Evolutionary conservation across 805 yeast genomes (phyloP).

Genomic region (Suhomyces sp.): DNA sequence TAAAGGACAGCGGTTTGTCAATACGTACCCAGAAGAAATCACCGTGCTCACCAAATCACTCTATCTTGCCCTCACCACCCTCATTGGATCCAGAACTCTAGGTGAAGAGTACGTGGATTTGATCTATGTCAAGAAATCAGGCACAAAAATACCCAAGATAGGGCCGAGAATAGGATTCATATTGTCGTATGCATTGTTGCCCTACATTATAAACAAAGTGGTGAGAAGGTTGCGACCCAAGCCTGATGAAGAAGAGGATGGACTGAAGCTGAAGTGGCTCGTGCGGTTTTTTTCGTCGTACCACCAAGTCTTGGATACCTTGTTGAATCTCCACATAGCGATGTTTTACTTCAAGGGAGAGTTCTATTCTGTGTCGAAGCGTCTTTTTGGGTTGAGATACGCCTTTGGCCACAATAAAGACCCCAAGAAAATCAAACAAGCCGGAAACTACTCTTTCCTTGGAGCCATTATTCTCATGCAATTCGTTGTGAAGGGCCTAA

Average conservation of each 20-base stretch:
- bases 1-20: slow-evolving; percentile 63
- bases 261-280: slow-evolving; percentile 3
- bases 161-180: slow-evolving; percentile 56
- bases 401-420: slow-evolving; percentile 64
- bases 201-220: slow-evolving; percentile 46
- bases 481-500: slow-evolving; percentile 42
- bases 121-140: slow-evolving; percentile 55
- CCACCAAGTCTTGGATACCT: slow-evolving; percentile 45
- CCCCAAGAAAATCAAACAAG: slow-evolving; percentile 33
- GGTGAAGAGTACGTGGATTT: slow-evolving; percentile 95
- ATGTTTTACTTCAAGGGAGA: slow-evolving; percentile 79
- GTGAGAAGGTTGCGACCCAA: slow-evolving; percentile 22
- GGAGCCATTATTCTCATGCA: slow-evolving; percentile 63
- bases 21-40: slow-evolving; percentile 61
- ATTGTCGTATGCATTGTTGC: slow-evolving; percentile 57
- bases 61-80: slow-evolving; percentile 74
- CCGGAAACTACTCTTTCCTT: slow-evolving; percentile 70
- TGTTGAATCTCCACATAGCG: slow-evolving; percentile 72
- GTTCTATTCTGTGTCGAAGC: slow-evolving; percentile 73
- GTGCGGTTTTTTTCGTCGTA: slow-evolving; percentile 34
- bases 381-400: slow-evolving; percentile 78
- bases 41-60: slow-evolving; percentile 54
- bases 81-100: slow-evolving; percentile 72
- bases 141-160: slow-evolving; percentile 47
- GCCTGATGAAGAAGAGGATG: slow-evolving; percentile 13